Percentiles rank a stretch among this genome's conserved stretches.
These are phyloP conservation scores for Boletus sp. DNA, from an alignment of 768 basidiomycete genomes.

Conservation along the genomic window DNA sequence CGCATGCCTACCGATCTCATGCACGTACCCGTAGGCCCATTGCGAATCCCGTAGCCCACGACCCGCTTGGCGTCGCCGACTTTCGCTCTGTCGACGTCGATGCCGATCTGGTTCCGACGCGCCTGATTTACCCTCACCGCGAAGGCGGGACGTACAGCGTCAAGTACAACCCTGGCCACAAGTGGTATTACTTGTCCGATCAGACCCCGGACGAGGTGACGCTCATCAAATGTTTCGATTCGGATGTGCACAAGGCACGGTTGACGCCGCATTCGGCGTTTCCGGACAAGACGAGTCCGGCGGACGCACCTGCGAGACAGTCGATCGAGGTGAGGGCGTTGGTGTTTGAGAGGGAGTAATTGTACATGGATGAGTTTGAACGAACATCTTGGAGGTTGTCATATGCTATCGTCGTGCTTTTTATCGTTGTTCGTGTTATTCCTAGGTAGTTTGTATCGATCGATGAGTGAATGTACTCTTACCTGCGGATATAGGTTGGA, in stretches of 20 bases:
- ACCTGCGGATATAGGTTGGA: too few species aligned
- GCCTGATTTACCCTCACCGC: constrained; percentile 31
- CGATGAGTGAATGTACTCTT: too few species aligned
- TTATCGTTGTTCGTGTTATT: too few species aligned
- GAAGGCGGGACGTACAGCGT: constrained; percentile 23
- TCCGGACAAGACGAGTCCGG: constrained; percentile 30
- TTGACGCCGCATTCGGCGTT: constrained; percentile 34
- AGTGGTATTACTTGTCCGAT: constrained; percentile 38
- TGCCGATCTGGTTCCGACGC: constrained; percentile 34
- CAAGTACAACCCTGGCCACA: constrained; percentile 33
- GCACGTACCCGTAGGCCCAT: constrained; percentile 24
- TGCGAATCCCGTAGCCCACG: constrained; percentile 32
- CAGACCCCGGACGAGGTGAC: constrained; percentile 10
- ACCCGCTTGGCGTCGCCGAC: constrained; percentile 38
- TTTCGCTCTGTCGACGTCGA: constrained; percentile 34
- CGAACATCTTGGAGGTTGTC: too few species aligned
- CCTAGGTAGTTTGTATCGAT: too few species aligned
- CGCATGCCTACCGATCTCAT: not conserved
- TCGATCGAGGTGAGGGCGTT: constrained; percentile 39
- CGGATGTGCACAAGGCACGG: constrained; percentile 33
- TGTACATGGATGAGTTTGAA: too few species aligned
- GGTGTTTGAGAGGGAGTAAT: constrained; percentile 36
- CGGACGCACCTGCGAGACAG: constrained; percentile 35
- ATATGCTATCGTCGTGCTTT: too few species aligned
- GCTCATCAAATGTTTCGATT: constrained; percentile 44